Evolutionary conservation across 164 flowering plant genomes (phyloP), one percentile per base, ranked within the genome.

Genomic region (Chloranthus sessilifolius): DNA sequence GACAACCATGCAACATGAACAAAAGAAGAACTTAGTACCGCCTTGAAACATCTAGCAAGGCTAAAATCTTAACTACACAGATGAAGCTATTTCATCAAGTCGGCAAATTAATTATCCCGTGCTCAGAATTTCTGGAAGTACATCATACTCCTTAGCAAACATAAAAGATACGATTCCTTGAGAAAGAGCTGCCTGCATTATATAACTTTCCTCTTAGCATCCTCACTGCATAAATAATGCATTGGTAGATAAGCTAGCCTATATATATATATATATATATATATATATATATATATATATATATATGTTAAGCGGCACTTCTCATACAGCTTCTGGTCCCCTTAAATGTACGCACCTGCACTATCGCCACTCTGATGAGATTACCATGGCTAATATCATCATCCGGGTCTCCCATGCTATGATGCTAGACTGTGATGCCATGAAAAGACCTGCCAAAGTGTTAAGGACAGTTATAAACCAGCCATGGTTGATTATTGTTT

Each of bases 101-200:
- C n/a, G 11, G 38, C 25, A 52, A n/a, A n/a, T n/a, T n/a, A 19
- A 7, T 63, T 78, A 83, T 86, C 81, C 86, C 2, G 82, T 79
- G 75, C 95, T 87, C 56, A 81, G 43, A 34, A 83, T 67, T 26
- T 74, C 75, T 17, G 92, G 82, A 69, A 82, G 75, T 20, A 83
- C 61, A 43, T 75, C 75, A 56, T 87, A 83, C 67, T 87, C 95
- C 58, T 70, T 83, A 34, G 90, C 85, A 56, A 82, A 85, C 17
- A 85, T 85, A 63, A 85, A 85, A 7, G 88, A 82, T 24, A 86
- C 92, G 16, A 82, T 70, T 60, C 87, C 87, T 71, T 78, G 92
- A 40, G 96, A 89, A 60, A 87, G 87, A 64, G 89, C 85, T 38
- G 92, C 87, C 92, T 82, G 75, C 65, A 61, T 7, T 4, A 43